phyloP scores from a whole-genome alignment of 768 basidiomycete species.

The Obba rivulosa region DNA sequence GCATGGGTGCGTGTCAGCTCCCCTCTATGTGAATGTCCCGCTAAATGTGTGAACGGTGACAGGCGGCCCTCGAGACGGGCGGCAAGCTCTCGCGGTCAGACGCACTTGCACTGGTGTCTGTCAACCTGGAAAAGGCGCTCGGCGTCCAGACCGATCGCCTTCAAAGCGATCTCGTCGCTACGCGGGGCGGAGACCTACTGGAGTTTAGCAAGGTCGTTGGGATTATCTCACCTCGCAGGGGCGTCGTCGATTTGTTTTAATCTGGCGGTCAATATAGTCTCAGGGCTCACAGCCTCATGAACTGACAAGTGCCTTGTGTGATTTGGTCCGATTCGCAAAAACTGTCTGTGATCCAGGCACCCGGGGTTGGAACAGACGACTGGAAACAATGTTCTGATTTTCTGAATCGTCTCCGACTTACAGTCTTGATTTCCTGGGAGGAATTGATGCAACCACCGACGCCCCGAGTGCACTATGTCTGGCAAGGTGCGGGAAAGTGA shows the following conservation, averaged over 20 bases:
- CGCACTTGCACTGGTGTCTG: constrained; percentile 35
- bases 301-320: too few species aligned
- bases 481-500: too few species aligned
- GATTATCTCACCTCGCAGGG: constrained; percentile 23
- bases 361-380: too few species aligned
- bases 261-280: too few species aligned
- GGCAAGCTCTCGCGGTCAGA: constrained; percentile 32
- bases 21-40: background rate
- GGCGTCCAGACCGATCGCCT: constrained; percentile 11
- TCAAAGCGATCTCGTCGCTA: constrained; percentile 21
- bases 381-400: too few species aligned
- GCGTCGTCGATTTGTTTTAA: constrained; percentile 17
- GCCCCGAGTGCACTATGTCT: too few species aligned
- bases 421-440: too few species aligned
- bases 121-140: constrained; percentile 38
- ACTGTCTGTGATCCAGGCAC: too few species aligned
- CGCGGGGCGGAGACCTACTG: constrained; percentile 29
- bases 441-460: too few species aligned
- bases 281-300: too few species aligned
- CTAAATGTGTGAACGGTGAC: constrained; percentile 1
- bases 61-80: constrained; percentile 37
- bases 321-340: too few species aligned
- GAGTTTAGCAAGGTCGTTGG: constrained; percentile 33
- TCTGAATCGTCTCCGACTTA: too few species aligned
- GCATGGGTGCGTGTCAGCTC: constrained; percentile 59